Evolutionary conservation across 2,329 filamentous ascomycete genomes (phyloP).

Genomic region (Xylariaceae sp.): DNA sequence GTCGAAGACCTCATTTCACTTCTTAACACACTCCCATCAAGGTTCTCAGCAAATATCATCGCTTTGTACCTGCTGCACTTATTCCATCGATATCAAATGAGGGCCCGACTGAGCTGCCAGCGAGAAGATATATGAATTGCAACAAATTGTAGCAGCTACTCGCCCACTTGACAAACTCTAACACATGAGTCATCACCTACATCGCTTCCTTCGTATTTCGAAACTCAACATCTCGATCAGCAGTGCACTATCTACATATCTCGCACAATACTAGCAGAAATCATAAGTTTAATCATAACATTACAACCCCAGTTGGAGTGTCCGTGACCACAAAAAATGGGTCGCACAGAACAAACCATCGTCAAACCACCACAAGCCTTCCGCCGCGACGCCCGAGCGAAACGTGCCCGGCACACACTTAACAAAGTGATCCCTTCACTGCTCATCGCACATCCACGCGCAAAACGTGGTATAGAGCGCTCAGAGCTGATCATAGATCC

Average conservation of each 20-base stretch:
- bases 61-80: background rate
- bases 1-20: background rate
- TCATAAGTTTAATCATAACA: background rate
- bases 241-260: too few species aligned
- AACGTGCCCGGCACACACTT: conserved; percentile 53
- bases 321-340: conserved; percentile 19
- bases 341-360: conserved; percentile 28
- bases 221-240: too few species aligned
- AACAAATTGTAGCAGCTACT: too few species aligned
- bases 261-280: background rate
- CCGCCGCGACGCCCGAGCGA: conserved; percentile 40
- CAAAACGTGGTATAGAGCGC: conserved; percentile 49
- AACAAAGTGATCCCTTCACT: conserved; percentile 58
- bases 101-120: too few species aligned
- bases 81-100: background rate
- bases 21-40: conserved; percentile 1
- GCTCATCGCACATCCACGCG: conserved; percentile 49
- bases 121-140: too few species aligned
- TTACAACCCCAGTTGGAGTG: background rate
- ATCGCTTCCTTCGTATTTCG: too few species aligned
- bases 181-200: too few species aligned
- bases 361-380: conserved; percentile 27
- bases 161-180: too few species aligned
- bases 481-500: conserved; percentile 45
- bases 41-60: background rate